Evolutionary conservation across 148 eudicot species (phyloP), one percentile per base, ranked within the genome.

Genomic region (Selenicereus undatus): DNA sequence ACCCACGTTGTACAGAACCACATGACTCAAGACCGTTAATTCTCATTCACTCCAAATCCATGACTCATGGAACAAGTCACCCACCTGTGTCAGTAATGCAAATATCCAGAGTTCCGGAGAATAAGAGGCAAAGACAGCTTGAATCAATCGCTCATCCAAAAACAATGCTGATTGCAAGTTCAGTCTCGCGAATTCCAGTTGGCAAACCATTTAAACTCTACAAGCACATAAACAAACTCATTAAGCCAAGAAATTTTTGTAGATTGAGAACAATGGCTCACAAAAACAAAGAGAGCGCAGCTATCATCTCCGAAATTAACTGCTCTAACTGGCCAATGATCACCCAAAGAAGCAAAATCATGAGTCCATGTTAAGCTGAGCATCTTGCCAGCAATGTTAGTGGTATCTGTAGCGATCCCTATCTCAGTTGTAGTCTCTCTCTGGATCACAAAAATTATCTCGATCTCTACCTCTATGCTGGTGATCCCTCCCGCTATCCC

Each of bases 331-430:
- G 43, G 68, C 36, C 32, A 32, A 32, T 32, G 32, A 32, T 32
- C 32, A 32, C 1, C 32, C 51, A 69, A 39, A 39, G 43, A 39
- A 39, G 43, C 43, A 39, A 39, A 39, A 4, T 4, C 43, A 39
- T 39, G 43, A 4, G 8, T 39, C 43, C 43, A 39, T 39, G 43
- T 7, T 39, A 39, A 39, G 43, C 43, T 7, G 43, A 39, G 43
- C 43, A 39, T 39, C 7, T 39, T 39, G 43, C 43, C 43, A 39
- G 43, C 43, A 39, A 39, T 2, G 24, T 50, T 82, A 81, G 42
- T 92, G 84, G 71, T 89, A 86, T 78, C 91, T 83, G 78, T 93
- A 91, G 11, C 90, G 93, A 42, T 86, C 92, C 70, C 91, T 73
- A 64, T 90, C 94, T 32, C 93, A 86, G 69, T 86, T 91, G 86